phyloP scores from a whole-genome alignment of 768 basidiomycete genomes.

The Cystofilobasidium capitatum region DNA sequence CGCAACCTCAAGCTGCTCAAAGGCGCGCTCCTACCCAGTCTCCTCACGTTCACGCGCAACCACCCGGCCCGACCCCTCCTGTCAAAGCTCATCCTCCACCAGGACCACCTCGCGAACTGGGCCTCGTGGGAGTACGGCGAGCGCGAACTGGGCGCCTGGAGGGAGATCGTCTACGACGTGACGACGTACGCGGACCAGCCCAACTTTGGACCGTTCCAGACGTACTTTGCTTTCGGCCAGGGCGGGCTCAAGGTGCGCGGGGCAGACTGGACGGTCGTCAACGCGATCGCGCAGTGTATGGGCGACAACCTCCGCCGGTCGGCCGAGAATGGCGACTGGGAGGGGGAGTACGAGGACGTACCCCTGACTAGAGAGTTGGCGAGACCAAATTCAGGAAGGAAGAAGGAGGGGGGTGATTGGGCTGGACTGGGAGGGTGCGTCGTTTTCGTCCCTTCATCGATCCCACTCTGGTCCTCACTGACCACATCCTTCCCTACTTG shows the following conservation, averaged over 20 bases:
- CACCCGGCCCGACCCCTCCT: neutral
- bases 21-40: neutral
- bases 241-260: slow-evolving; percentile 64
- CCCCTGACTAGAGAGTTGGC: too few species aligned
- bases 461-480: too few species aligned
- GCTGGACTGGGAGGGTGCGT: too few species aligned
- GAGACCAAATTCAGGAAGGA: too few species aligned
- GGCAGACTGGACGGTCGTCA: slow-evolving; percentile 61
- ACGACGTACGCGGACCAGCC: neutral
- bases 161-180: neutral
- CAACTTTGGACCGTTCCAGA: neutral
- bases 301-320: slow-evolving; percentile 61
- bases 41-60: neutral
- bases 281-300: slow-evolving; percentile 42
- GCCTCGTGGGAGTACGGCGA: neutral
- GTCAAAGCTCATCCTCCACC: neutral
- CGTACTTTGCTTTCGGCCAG: neutral
- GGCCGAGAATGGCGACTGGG: slow-evolving; percentile 78
- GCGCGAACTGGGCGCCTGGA: neutral
- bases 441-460: too few species aligned
- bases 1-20: neutral
- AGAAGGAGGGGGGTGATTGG: too few species aligned
- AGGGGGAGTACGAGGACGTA: too few species aligned
- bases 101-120: neutral
- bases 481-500: too few species aligned